Conservation (phyloP, 2,329 filamentous ascomycete species). For the Pseudogymnoascus sp. region DNA sequence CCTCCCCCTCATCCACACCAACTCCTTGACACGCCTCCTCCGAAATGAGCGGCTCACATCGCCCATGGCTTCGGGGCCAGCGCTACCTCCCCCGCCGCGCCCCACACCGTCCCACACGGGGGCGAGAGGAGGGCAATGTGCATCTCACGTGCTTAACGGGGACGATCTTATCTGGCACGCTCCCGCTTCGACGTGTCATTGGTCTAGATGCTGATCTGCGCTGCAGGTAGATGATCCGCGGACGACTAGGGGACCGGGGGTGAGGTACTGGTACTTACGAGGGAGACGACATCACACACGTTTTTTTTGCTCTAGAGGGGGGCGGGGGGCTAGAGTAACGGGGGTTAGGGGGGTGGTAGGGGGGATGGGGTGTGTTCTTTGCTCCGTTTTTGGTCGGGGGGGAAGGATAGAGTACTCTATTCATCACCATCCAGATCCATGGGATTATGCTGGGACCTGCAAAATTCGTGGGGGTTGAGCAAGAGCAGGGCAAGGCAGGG, state of each 20-base stretch:
- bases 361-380: not conserved
- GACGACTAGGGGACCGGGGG: not conserved
- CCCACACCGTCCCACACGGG: not conserved
- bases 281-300: not conserved
- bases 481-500: not conserved
- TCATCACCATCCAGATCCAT: not conserved
- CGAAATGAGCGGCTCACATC: not conserved
- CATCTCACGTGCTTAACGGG: slow-evolving; percentile 1
- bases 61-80: not conserved
- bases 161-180: not conserved
- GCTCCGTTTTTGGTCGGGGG: not conserved
- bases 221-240: not conserved
- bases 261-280: not conserved
- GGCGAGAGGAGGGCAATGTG: not conserved
- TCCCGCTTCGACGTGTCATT: not conserved
- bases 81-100: not conserved
- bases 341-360: not conserved
- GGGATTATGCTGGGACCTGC: not conserved
- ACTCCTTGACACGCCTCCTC: not conserved
- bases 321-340: not conserved
- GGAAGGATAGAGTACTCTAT: not conserved
- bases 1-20: not conserved
- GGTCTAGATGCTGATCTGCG: not conserved
- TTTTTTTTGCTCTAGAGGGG: not conserved
- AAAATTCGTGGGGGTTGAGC: not conserved